These are phyloP conservation scores for Wallacemonas sp. DNA, from an alignment of 208 protist species.

Conservation along the genomic window DNA sequence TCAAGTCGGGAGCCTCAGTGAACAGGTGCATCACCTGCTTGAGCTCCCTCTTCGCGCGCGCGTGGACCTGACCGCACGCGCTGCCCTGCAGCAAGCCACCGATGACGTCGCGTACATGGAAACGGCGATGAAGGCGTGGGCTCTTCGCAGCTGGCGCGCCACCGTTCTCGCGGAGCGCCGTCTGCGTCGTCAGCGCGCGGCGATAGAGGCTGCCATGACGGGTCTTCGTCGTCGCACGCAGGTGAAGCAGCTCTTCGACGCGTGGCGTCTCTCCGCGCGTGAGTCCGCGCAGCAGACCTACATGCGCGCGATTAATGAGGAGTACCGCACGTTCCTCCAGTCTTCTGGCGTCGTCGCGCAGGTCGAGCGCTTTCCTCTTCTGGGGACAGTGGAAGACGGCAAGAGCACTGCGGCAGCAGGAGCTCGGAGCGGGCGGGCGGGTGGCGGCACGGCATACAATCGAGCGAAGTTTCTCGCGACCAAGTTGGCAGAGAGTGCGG, in stretches of 20 bases:
- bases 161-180: slow-evolving; percentile 20
- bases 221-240: slow-evolving; percentile 30
- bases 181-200: slow-evolving; percentile 13
- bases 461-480: slow-evolving; percentile 39
- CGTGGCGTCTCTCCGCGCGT: slow-evolving; percentile 51
- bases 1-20: slow-evolving; percentile 49
- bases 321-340: slow-evolving; percentile 52
- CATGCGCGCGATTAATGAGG: slow-evolving; percentile 35
- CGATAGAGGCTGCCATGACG: slow-evolving; percentile 9
- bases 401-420: background rate
- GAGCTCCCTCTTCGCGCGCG: slow-evolving; percentile 50
- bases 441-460: slow-evolving; percentile 6
- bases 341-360: slow-evolving; percentile 39
- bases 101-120: slow-evolving; percentile 70
- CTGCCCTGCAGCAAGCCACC: slow-evolving; percentile 34
- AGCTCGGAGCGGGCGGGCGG: background rate
- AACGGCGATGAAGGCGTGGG: slow-evolving; percentile 60
- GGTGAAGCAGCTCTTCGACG: slow-evolving; percentile 44
- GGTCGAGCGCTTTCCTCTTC: slow-evolving; percentile 29
- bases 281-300: slow-evolving; percentile 28
- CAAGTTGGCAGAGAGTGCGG: slow-evolving; percentile 49
- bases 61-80: slow-evolving; percentile 23
- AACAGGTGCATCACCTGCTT: slow-evolving; percentile 72
- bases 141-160: slow-evolving; percentile 67
- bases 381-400: slow-evolving; percentile 11